Evolutionary conservation across 2,329 filamentous ascomycete species (phyloP).

Genomic region (Leptographium radiaticola): DNA sequence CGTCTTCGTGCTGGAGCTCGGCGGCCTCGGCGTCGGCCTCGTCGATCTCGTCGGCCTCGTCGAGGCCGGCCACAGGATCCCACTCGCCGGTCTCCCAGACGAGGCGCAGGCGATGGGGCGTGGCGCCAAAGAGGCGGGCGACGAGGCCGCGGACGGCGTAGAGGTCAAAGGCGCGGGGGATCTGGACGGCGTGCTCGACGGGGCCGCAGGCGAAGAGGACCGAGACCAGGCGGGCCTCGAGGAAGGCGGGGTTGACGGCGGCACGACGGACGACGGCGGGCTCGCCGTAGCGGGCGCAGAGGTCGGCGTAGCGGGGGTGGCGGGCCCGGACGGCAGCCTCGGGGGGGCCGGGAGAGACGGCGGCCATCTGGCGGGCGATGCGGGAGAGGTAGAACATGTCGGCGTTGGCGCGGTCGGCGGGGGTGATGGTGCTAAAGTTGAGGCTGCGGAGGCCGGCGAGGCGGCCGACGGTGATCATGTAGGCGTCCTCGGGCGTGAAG

Average conservation of each 20-base stretch:
- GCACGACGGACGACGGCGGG: constrained; percentile 47
- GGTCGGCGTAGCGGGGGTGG: constrained; percentile 59
- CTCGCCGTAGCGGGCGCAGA: constrained; percentile 66
- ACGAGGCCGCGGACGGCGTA: constrained; percentile 74
- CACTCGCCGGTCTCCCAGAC: constrained; percentile 87
- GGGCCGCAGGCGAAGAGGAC: constrained; percentile 37
- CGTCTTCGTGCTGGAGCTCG: constrained; percentile 12
- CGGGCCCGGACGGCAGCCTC: constrained; percentile 40
- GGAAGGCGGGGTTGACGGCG: constrained; percentile 60
- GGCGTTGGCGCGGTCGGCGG: constrained; percentile 68
- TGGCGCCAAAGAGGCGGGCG: constrained; percentile 52
- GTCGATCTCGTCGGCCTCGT: constrained; percentile 40
- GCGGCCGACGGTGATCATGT: constrained; percentile 77
- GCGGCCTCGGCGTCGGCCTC: constrained; percentile 36
- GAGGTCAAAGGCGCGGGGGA: constrained; percentile 67
- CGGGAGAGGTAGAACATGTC: constrained; percentile 87
- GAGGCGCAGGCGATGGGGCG: constrained; percentile 51
- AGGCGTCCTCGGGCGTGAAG: constrained; percentile 51
- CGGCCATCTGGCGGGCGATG: constrained; percentile 62
- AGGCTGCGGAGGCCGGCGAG: constrained; percentile 53
- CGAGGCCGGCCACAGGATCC: constrained; percentile 59
- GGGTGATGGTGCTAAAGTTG: constrained; percentile 60
- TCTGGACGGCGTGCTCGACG: constrained; percentile 25
- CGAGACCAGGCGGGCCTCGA: constrained; percentile 63
- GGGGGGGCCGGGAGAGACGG: constrained; percentile 37